phyloP scores from a whole-genome alignment of 2,329 filamentous ascomycete species.

The Pezicula neosporulosa region DNA sequence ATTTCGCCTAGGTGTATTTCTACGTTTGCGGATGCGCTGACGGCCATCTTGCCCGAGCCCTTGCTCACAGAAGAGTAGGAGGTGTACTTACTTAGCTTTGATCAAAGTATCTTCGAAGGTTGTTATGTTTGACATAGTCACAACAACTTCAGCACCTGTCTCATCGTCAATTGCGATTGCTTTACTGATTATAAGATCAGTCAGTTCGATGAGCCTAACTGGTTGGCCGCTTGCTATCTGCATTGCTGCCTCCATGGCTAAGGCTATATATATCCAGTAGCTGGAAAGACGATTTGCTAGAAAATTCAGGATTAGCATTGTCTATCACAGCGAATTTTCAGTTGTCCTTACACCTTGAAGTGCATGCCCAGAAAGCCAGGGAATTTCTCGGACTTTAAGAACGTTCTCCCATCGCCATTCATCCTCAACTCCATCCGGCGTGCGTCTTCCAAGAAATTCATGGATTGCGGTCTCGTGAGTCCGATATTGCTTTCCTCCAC shows the following conservation, averaged over 20 bases:
- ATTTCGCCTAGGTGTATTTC: not conserved
- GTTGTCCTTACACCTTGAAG: constrained; percentile 22
- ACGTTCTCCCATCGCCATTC: constrained; percentile 1
- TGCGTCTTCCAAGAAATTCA: not conserved
- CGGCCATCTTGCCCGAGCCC: not conserved
- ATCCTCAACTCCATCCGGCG: not conserved
- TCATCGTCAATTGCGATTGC: constrained; percentile 3
- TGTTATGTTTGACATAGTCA: not conserved
- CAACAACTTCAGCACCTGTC: not conserved
- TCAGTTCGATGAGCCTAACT: not conserved
- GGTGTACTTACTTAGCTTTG: not conserved
- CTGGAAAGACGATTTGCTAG: constrained; percentile 33
- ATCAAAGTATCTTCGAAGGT: not conserved
- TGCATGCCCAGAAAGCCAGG: constrained; percentile 42
- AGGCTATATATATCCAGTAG: constrained; percentile 42
- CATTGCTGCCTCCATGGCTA: constrained; percentile 40
- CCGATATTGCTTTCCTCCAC: not conserved
- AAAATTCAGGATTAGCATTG: not conserved
- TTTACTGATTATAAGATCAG: not conserved
- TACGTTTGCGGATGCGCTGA: not conserved
- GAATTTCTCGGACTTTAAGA: constrained; percentile 22
- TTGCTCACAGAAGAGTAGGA: not conserved
- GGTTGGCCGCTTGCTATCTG: not conserved
- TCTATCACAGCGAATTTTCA: not conserved
- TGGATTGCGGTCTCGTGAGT: not conserved